Evolutionary conservation across 495 filamentous ascomycete species (phyloP), one percentile per base, ranked within the genome.

Genomic region (Amorphotheca resinae): DNA sequence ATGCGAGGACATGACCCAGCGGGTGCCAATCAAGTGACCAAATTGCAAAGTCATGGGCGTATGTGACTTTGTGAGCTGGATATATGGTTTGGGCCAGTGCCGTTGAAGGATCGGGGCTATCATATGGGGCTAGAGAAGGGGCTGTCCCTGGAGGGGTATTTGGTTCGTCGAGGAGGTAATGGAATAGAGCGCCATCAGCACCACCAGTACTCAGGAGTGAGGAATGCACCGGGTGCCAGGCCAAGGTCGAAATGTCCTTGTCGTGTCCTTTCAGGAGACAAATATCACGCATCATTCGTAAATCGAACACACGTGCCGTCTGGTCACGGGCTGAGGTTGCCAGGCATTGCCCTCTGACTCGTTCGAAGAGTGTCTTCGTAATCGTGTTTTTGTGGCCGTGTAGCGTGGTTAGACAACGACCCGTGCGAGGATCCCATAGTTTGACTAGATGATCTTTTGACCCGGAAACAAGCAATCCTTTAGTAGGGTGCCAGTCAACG

Each of bases 21-120:
- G 91, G 91, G 54, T 98, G 91, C 84, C 91, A 98, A 66, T 94
- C 87, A 17, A 98, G 68, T 3, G 87, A 88, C 91, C 91, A 98
- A 44, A 98, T 89, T 8, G 87, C 81, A 51, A 85, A 88, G 30
- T 88, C 85, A 53, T 98, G 91, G 1, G 91, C 91, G 46, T 80
- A 87, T 26, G 80, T 75, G 35, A 94, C 59, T 48, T 74, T 74
- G 62, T 95, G 89, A 1, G 87, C 84, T 5, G 91, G 91, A 50
- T 84, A 81, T 40, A 98, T 85, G 23, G 84, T 77, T 57, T 95
- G 87, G 2, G 87, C 74, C 0, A 85, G 81, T 1, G 84, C 79
- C 37, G 77, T 80, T 21, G 72, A 58, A 15, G 85, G 86, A 56
- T 93, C 85, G 2, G 79, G 66, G 48, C 71, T 82, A 57, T 94